Conservation (phyloP, 1,284 basidiomycete genomes). For the Ganoderma lucidum region DNA sequence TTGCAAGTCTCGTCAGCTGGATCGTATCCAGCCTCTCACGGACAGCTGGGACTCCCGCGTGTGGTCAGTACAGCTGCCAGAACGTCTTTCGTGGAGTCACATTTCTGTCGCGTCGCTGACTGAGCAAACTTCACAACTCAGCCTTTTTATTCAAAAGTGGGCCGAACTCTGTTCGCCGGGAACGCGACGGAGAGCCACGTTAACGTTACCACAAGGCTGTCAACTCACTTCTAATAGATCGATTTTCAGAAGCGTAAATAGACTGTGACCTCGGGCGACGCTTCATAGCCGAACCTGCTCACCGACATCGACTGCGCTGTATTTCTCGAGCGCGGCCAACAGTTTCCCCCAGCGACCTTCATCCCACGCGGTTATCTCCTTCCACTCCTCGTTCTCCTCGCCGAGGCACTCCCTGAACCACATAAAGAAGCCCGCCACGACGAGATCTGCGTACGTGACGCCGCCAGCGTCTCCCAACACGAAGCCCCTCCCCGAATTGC, state of each 20-base stretch:
- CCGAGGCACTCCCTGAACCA: constrained; percentile 43
- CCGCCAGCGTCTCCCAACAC: constrained; percentile 32
- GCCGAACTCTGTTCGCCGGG: background rate
- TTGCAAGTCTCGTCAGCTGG: background rate
- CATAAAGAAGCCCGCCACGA: constrained; percentile 39
- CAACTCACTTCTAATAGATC: too few species aligned
- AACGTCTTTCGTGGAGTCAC: background rate
- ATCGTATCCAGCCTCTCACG: background rate
- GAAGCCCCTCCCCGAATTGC: constrained; percentile 34
- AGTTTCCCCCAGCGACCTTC: constrained; percentile 48
- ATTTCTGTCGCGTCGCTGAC: background rate
- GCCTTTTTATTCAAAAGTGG: background rate
- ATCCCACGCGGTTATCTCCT: constrained; percentile 43
- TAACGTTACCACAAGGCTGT: too few species aligned
- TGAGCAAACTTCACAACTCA: background rate
- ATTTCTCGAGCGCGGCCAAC: constrained; percentile 26
- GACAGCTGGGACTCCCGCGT: background rate
- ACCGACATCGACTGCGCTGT: background rate
- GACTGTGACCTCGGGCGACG: too few species aligned
- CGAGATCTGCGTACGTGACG: constrained; percentile 47
- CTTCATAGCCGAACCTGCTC: constrained; percentile 1
- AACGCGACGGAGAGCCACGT: too few species aligned
- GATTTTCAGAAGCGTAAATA: too few species aligned
- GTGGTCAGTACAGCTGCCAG: background rate
- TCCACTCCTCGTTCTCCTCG: constrained; percentile 48